Conservation (phyloP, 2,329 filamentous ascomycete genomes). For the Aspergillus glaucus region DNA sequence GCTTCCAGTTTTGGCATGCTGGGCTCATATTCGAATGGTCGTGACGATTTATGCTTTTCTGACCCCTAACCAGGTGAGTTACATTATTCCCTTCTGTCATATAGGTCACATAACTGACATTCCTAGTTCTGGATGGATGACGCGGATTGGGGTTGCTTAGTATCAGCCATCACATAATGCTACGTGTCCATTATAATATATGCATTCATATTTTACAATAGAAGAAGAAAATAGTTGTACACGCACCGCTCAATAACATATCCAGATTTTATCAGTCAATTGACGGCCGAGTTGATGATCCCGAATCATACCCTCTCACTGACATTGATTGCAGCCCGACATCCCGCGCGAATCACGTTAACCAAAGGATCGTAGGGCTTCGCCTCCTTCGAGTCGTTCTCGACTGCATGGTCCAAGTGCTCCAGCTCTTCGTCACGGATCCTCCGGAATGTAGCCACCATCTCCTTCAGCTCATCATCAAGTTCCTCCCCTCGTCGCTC, state of each 20-base stretch:
- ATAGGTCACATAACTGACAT: background rate
- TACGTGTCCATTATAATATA: too few species aligned
- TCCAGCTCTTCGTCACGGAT: conserved; percentile 96
- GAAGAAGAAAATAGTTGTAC: too few species aligned
- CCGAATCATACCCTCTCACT: conserved; percentile 45
- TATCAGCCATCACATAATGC: too few species aligned
- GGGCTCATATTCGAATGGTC: background rate
- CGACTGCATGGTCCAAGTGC: conserved; percentile 90
- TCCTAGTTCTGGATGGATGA: background rate
- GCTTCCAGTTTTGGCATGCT: background rate
- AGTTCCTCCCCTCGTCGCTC: conserved; percentile 71
- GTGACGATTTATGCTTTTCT: background rate
- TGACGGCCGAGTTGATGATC: too few species aligned
- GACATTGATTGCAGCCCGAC: conserved; percentile 86
- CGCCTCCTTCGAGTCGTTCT: conserved; percentile 86
- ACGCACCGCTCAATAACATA: too few species aligned
- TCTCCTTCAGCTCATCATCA: conserved; percentile 66
- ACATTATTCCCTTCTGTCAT: background rate
- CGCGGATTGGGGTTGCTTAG: too few species aligned
- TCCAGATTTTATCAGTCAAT: too few species aligned
- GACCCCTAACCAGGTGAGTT: background rate
- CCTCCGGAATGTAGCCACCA: conserved; percentile 68
- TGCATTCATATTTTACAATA: too few species aligned
- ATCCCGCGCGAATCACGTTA: conserved; percentile 81
- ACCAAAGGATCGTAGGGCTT: conserved; percentile 85